These are phyloP conservation scores for Didymellaceae sp. DNA, from an alignment of 2,329 filamentous ascomycete genomes.

Conservation along the genomic window DNA sequence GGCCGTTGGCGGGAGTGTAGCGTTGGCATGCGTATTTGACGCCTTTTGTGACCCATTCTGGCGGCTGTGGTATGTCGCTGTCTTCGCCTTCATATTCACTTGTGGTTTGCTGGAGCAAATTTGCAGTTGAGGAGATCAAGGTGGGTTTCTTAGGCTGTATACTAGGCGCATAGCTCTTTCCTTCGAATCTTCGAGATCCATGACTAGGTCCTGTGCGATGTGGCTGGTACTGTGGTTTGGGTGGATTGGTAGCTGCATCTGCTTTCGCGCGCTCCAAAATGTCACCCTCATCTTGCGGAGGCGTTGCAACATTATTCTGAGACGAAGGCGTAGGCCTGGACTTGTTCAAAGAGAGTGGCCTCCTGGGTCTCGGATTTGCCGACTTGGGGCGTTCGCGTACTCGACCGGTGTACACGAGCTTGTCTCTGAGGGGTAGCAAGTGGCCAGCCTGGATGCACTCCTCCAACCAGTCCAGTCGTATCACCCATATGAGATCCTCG, in stretches of 20 bases:
- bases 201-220: constrained; percentile 23
- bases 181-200: constrained; percentile 42
- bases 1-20: constrained; percentile 70
- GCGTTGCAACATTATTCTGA: constrained; percentile 28
- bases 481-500: constrained; percentile 54
- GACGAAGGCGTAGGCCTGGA: constrained; percentile 20
- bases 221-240: constrained; percentile 23
- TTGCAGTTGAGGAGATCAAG: constrained; percentile 28
- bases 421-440: constrained; percentile 56
- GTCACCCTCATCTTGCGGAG: constrained; percentile 26
- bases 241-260: constrained; percentile 46
- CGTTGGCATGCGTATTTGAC: constrained; percentile 81
- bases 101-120: constrained; percentile 72
- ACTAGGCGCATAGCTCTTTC: constrained; percentile 39
- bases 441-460: constrained; percentile 53
- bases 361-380: constrained; percentile 27
- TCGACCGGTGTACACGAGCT: constrained; percentile 59
- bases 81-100: constrained; percentile 72
- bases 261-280: constrained; percentile 64
- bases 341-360: constrained; percentile 18
- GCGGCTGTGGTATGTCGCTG: constrained; percentile 67
- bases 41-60: constrained; percentile 70
- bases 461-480: constrained; percentile 62
- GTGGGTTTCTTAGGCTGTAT: constrained; percentile 18
- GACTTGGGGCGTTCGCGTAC: constrained; percentile 49